Evolutionary conservation across 2,329 filamentous ascomycete genomes (phyloP), one percentile per base, ranked within the genome.

Genomic region (Penicillium hordei): DNA sequence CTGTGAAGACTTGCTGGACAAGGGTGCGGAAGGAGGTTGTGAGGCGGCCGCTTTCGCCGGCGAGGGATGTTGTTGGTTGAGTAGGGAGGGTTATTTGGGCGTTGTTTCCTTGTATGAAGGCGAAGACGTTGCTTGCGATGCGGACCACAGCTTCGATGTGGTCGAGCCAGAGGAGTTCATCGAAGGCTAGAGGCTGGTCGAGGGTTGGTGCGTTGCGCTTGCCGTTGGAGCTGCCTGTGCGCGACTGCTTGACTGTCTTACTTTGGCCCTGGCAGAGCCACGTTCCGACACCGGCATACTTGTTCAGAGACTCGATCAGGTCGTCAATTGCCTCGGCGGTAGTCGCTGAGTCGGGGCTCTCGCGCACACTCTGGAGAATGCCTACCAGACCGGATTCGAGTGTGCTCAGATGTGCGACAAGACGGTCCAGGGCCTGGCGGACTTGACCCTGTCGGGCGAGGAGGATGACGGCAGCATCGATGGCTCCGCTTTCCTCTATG

Each of bases 181-280:
- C 84, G 29, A 83, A 76, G 2, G 82, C 81, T 1, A 89, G 76
- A 23, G 84, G 73, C 74, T 84, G 78, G 63, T 86, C 79, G 49
- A 84, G 75, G 5, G 83, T 75, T 21, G 76, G 73, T 62, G 74
- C 79, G 59, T 55, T 70, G 56, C 57, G 74, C 52, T 65, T 75
- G 66, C 61, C 74, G 65, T 65, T 75, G 64, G 63, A 70, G 56
- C 63, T 70, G 43, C 63, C 60, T 12, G 64, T 55, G 19, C 68
- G 68, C 13, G 68, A 65, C 31, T 68, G 68, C 48, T 72, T 71
- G 58, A 78, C 81, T 6, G 82, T 83, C 68, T 89, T 90, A 48
- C 86, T 91, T 71, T 96, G 91, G 1, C 89, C 86, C 74, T 95
- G 91, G 67, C 94, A 97, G 13, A 99, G 80, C 94, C 94, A 99